Evolutionary conservation across 2,329 filamentous ascomycete genomes (phyloP), one percentile per base, ranked within the genome.

Genomic region (Tothia fuscella): DNA sequence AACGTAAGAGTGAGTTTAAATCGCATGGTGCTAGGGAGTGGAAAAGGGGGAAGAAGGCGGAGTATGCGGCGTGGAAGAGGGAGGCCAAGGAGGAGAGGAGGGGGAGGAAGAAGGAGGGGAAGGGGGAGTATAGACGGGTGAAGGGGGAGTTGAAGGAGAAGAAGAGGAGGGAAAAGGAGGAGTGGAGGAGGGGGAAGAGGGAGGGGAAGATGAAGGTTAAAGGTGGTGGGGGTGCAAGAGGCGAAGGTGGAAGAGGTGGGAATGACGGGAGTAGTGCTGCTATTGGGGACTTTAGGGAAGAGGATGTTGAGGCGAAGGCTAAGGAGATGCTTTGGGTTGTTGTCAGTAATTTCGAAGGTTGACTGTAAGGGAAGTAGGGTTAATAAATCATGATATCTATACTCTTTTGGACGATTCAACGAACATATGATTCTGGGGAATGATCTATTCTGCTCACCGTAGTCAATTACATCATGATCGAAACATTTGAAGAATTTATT

Each of bases 291-390:
- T n/a, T 14, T 6, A 36, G 20, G 28, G 9, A 33, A 3, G 38
- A 41, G 3, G 38, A 34, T 16, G 38, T 41, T n/a, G 25, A 41
- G 10, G 20, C 21, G 19, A 28, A 20, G 21, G 38, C 38, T 12
- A 41, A 30, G 38, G 17, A 41, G 10, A 41, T 41, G 38, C 29
- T 41, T 24, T 41, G 38, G 38, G 19, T 41, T 12, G 29, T 41
- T 24, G 10, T 41, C 9, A 41, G 28, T 14, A 41, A 25, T 19
- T 10, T 22, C n/a, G 38, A 41, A 29, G 10, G 14, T 10, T 29
- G 26, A 29, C n/a, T n/a, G n/a, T n/a, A n/a, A n/a, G n/a, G n/a
- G n/a, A n/a, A n/a, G n/a, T n/a, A n/a, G n/a, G n/a, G n/a, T n/a
- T n/a, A n/a, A n/a, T n/a, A n/a, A n/a, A n/a, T n/a, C n/a, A n/a